These are phyloP conservation scores for Fusarium compactum DNA, from an alignment of 2,329 filamentous ascomycete genomes.

Conservation along the genomic window DNA sequence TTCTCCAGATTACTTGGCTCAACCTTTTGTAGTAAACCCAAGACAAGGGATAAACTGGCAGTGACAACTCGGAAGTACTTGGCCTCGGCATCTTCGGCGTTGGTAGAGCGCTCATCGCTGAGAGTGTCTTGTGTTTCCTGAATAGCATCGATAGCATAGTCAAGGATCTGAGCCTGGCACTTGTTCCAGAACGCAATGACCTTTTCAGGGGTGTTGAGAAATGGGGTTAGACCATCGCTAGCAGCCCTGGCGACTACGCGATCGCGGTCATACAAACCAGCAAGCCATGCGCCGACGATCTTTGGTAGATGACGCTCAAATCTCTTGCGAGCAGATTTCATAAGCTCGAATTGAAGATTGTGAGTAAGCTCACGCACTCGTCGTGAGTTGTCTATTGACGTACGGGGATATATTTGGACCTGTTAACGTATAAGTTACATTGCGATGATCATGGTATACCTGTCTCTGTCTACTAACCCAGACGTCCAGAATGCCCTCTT, in stretches of 20 bases:
- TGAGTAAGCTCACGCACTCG: slow-evolving; percentile 91
- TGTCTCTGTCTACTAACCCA: slow-evolving; percentile 70
- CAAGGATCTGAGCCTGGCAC: slow-evolving; percentile 83
- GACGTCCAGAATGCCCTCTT: slow-evolving; percentile 86
- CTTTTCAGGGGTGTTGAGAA: slow-evolving; percentile 86
- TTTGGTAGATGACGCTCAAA: slow-evolving; percentile 83
- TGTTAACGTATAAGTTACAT: slow-evolving; percentile 53
- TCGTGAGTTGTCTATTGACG: slow-evolving; percentile 89
- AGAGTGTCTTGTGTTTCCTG: slow-evolving; percentile 84
- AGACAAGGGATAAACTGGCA: slow-evolving; percentile 66
- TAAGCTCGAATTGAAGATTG: slow-evolving; percentile 72
- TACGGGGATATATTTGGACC: slow-evolving; percentile 87
- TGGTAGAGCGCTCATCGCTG: slow-evolving; percentile 89
- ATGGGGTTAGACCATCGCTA: slow-evolving; percentile 77
- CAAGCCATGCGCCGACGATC: slow-evolving; percentile 89
- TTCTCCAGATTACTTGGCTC: slow-evolving; percentile 67
- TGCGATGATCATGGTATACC: neutral
- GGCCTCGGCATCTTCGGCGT: slow-evolving; percentile 83
- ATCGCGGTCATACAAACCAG: slow-evolving; percentile 89
- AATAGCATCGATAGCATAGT: slow-evolving; percentile 84
- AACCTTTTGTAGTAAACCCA: slow-evolving; percentile 65
- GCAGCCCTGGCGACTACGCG: slow-evolving; percentile 81
- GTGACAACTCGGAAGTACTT: slow-evolving; percentile 84
- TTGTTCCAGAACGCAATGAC: slow-evolving; percentile 79
- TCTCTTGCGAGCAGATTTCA: slow-evolving; percentile 78